These are phyloP conservation scores for Hemileccinum rubropunctum DNA, from an alignment of 768 basidiomycete genomes.

Conservation along the genomic window DNA sequence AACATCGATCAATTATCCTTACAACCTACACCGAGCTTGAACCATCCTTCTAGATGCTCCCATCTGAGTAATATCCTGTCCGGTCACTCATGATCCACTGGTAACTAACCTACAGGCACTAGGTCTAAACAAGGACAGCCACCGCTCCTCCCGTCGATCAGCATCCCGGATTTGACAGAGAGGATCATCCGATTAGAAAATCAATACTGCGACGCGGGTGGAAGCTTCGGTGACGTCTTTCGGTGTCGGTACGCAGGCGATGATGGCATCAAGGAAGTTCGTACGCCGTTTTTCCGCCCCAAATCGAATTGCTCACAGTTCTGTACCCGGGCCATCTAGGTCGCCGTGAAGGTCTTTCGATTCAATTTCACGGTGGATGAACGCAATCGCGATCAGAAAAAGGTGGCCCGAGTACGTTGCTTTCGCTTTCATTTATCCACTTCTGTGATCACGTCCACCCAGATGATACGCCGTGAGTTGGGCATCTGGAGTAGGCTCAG, in stretches of 20 bases:
- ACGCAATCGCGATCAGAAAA: not conserved
- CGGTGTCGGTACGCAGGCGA: not conserved
- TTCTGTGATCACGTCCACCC: not conserved
- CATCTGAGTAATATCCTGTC: too few relatives aligned
- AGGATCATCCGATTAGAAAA: not conserved
- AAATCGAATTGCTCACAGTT: not conserved
- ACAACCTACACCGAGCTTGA: not conserved
- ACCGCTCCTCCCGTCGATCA: not conserved
- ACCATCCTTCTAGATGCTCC: too few relatives aligned
- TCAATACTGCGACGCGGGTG: slow-evolving; percentile 2
- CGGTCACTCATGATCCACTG: too few relatives aligned
- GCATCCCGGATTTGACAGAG: not conserved
- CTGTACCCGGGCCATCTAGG: not conserved
- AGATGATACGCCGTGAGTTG: slow-evolving; percentile 8
- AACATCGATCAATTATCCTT: too few relatives aligned
- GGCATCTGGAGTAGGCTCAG: slow-evolving; percentile 4
- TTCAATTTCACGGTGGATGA: slow-evolving; percentile 7
- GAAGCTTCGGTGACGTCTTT: slow-evolving; percentile 8
- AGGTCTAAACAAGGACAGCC: not conserved
- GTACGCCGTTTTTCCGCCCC: not conserved
- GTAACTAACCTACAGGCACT: too few relatives aligned
- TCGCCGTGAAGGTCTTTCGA: slow-evolving; percentile 9
- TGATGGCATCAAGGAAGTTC: slow-evolving; percentile 1
- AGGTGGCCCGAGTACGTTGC: slow-evolving; percentile 1
- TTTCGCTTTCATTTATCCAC: too few relatives aligned